Conservation (phyloP, 306 rosid species). For the Calophaca sinica region DNA sequence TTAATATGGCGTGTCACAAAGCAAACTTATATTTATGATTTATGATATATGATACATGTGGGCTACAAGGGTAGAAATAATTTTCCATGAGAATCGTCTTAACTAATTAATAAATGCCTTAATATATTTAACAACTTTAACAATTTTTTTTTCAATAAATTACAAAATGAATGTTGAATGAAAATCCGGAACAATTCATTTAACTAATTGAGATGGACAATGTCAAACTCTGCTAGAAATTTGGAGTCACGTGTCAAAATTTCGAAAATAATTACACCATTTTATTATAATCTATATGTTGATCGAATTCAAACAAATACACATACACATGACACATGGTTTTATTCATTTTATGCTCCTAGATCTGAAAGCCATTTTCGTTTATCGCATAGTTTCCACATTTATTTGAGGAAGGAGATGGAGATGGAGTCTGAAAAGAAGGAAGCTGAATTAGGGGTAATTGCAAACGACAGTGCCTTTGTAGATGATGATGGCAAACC, state of each 20-base stretch:
- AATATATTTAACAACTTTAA: too few relatives aligned
- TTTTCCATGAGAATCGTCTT: too few relatives aligned
- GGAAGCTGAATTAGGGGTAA: constrained; percentile 2
- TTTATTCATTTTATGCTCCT: neutral
- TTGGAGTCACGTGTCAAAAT: neutral
- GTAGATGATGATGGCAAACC: constrained; percentile 55
- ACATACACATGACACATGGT: neutral
- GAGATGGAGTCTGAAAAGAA: neutral
- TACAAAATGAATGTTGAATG: neutral
- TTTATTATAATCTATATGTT: neutral
- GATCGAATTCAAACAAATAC: neutral
- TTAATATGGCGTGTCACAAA: too few relatives aligned
- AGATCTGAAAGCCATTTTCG: neutral
- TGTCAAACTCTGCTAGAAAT: constrained; percentile 24
- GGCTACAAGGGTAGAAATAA: too few relatives aligned
- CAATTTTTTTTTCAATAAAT: too few relatives aligned
- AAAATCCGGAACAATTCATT: neutral
- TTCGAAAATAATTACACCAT: neutral
- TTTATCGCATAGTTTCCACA: neutral
- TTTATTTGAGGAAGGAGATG: neutral
- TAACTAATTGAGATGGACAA: constrained; percentile 27
- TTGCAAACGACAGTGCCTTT: neutral
- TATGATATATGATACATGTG: too few relatives aligned
- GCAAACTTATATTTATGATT: too few relatives aligned
- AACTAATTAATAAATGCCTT: too few relatives aligned